Evolutionary conservation across 805 yeast species (phyloP).

Genomic region (Ogataea neopini): DNA sequence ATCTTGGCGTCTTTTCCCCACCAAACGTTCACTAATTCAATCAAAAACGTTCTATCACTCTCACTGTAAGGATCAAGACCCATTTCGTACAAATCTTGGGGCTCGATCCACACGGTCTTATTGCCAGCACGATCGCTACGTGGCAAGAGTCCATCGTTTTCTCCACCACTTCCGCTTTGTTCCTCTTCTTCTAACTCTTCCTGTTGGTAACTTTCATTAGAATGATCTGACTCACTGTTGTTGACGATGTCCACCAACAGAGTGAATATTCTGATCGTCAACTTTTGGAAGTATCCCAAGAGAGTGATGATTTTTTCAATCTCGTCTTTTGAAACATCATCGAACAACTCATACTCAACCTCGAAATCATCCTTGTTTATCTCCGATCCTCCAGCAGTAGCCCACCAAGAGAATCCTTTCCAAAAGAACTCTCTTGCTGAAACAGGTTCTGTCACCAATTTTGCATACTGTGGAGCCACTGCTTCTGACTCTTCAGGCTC

Average conservation of each 20-base stretch:
- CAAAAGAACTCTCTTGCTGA: conserved; percentile 61
- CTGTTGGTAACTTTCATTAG: conserved; percentile 14
- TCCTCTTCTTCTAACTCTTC: conserved; percentile 10
- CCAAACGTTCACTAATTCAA: conserved; percentile 46
- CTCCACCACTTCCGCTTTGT: conserved; percentile 15
- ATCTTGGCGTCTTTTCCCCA: conserved; percentile 45
- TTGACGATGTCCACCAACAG: conserved; percentile 40
- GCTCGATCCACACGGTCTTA: conserved; percentile 34
- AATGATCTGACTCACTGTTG: conserved; percentile 30
- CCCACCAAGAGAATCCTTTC: conserved; percentile 85
- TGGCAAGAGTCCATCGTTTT: conserved; percentile 11
- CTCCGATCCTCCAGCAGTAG: conserved; percentile 71
- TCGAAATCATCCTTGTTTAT: conserved; percentile 40
- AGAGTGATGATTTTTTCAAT: conserved; percentile 32
- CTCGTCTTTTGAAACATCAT: conserved; percentile 23
- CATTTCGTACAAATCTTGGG: conserved; percentile 53
- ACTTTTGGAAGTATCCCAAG: conserved; percentile 53
- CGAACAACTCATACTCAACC: conserved; percentile 35
- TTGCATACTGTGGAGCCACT: conserved; percentile 18
- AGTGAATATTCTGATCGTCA: conserved; percentile 45
- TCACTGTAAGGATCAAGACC: conserved; percentile 56
- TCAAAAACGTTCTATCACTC: conserved; percentile 46
- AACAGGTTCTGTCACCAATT: conserved; percentile 42
- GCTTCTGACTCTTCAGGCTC: conserved; percentile 17
- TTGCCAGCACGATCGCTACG: conserved; percentile 8